Evolutionary conservation across 441 rosid species (phyloP), one percentile per base, ranked within the genome.

Genomic region (Aquilaria agallochum): DNA sequence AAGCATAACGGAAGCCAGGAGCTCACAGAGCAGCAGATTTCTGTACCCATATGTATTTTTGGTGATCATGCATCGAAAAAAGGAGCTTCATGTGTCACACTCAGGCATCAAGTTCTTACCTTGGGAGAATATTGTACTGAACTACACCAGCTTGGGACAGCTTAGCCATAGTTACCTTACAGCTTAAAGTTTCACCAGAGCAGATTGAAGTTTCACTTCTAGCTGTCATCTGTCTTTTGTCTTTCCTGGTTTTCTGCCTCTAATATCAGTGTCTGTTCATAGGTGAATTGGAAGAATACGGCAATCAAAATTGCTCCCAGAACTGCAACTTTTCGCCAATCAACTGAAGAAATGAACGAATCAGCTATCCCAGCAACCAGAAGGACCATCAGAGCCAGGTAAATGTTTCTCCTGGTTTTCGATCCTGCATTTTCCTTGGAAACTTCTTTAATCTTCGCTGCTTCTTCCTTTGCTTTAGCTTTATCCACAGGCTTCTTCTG

Each of bases 261-360:
- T 66, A 94, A 82, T 71, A 88, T 57, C 68, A 86, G 36, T 57
- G 81, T 81, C 76, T 91, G 96, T 72, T 91, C 91, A 52, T 86
- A 76, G 63, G 70, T 69, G 36, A 84, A 79, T 72, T 84, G 95
- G 64, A 89, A 77, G 71, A 84, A 54, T 77, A 91, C 71, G 56
- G 83, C 89, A 67, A 83, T 78, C 20, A 89, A 85, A 76, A 95
- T 81, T 32, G 88, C 97, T 74, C 96, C 96, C 59, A 95, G 88
- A 68, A 89, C 77, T 0, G 96, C 88, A 3, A 89, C 91, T 79
- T 84, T 91, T 65, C 88, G 76, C 96, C 99, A 91, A 68, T 89
- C 97, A 6, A 87, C 81, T 13, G 89, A 56, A 55, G 95, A 65
- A 62, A 83, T 7, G 76, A 94, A 85, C 13, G 91, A 79, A 53